phyloP scores from a whole-genome alignment of 1,284 basidiomycete genomes.

The Trametes sp. region DNA sequence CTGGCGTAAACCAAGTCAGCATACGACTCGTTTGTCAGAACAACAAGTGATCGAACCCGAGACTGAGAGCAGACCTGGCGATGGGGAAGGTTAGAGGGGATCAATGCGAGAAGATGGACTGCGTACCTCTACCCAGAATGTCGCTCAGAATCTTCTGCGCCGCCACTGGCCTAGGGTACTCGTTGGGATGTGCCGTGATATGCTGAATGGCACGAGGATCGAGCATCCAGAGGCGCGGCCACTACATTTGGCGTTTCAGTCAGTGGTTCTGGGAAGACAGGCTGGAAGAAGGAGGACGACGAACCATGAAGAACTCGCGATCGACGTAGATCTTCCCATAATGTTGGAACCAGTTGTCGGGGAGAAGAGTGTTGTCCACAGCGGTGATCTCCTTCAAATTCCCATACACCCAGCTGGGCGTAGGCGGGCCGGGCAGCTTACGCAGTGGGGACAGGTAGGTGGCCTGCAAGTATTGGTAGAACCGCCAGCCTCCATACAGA shows the following conservation, averaged over 20 bases:
- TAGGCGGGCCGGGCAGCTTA: conserved; percentile 54
- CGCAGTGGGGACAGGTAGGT: not conserved
- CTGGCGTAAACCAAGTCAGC: not conserved
- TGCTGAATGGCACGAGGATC: conserved; percentile 48
- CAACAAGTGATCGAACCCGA: conserved; percentile 1
- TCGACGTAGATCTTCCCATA: conserved; percentile 62
- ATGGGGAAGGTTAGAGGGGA: too few relatives aligned
- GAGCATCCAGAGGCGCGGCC: conserved; percentile 49
- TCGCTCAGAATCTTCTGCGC: conserved; percentile 31
- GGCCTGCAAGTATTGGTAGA: too few relatives aligned
- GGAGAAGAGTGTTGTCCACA: conserved; percentile 46
- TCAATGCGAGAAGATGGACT: not conserved
- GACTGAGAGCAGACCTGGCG: conserved; percentile 13
- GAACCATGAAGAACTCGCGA: conserved; percentile 46
- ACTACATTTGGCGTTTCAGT: conserved; percentile 39
- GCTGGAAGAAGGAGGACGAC: not conserved
- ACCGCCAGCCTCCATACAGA: too few relatives aligned
- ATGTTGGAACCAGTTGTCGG: conserved; percentile 61
- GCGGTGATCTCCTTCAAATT: conserved; percentile 54
- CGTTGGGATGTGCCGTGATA: conserved; percentile 43
- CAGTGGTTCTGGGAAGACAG: not conserved
- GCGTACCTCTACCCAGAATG: conserved; percentile 42
- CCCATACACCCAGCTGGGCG: conserved; percentile 58
- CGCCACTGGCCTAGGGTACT: conserved; percentile 43
- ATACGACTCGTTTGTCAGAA: not conserved